Evolutionary conservation across 106 monocot species (phyloP), one percentile per base, ranked within the genome.

Genomic region (Dendrobium huoshanense): DNA sequence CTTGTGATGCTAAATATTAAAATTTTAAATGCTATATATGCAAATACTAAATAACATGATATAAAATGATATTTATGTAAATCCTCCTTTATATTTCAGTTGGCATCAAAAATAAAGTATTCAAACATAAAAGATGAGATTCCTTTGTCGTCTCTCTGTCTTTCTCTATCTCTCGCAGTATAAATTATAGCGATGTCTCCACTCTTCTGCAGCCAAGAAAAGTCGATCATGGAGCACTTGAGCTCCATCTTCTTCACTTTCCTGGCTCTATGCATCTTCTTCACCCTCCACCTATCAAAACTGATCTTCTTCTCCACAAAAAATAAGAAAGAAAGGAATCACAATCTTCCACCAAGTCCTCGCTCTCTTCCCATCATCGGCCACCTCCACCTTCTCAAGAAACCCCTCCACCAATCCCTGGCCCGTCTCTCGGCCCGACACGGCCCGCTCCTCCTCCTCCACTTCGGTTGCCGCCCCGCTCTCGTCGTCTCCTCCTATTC

Each of bases 321-420:
- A 15, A 40, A 37, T 2, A 40, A 40, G 37, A 72, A 72, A 25
- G 13, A 29, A 33, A 75, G 65, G 13, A 2, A 15, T 51, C 51
- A 13, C 13, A 51, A 51, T 5, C 47, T 19, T 4, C 81, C 81
- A 27, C 75, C 81, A n/a, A 81, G 81, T 40, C 81, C 81, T 25
- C 73, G 31, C 37, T 75, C 81, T 11, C 75, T 81, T 40, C 81
- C 81, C 22, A 61, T 81, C 29, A 6, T 81, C 25, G 81, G 81
- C 18, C 75, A 76, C 55, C 81, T 81, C 76, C 81, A 76, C 81
- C 81, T 47, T 11, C 7, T 75, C 13, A 64, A 75, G 25, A 82
- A 64, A 48, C 82, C 82, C 29, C 75, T 82, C 67, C 82, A 82
- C 67, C 82, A 40, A 6, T 48, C 82, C 44, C 67, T 82, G 19